Base-by-base conservation (phyloP, 805 yeast species). In the Maudiozyma barnettii region DNA sequence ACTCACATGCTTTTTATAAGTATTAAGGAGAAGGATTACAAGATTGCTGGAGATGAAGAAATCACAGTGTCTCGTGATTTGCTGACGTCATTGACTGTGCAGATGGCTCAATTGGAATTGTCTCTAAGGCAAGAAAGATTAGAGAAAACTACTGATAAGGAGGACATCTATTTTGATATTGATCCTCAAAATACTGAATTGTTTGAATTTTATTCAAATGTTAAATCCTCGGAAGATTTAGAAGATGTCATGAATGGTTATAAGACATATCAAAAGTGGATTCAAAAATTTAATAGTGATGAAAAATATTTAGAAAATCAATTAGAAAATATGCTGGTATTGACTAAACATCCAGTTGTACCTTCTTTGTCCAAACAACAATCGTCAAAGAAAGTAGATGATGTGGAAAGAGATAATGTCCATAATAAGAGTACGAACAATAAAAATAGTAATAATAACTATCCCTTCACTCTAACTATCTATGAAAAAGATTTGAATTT, bases 401-500 rank as follows among this genome's bases (percentile, higher is more conserved):
- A 12, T 26, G 10, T 26, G 30, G 30, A 26, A 26, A 26, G 8
- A 26, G 12, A 26, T 9, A 26, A 26, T 26, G 10, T 26, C 10
- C 36, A 1, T 3, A 33, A 33, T 33, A 14, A 14, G 8, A 16
- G 9, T 13, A 39, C 7, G 2, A 16, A 22, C 6, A 13, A 14
- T 14, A 13, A 14, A 8, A 22, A 35, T 10, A 6, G 4, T n/a
- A 42, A 23, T 4, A n/a, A 19, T n/a, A 30, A 38, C 19, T 31
- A 18, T 19, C 49, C 49, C 3, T 38, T 46, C 6, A 39, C 43
- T 3, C 18, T 46, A 6, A 43, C 21, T 6, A n/a, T 46, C 14
- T 46, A 43, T 35, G 41, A 46, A 18, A 46, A 38, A 33, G 49
- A 46, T 33, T 18, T 43, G 20, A 46, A 39, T 23, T 31, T 41